Percentiles rank a stretch among this genome's conserved stretches.
phyloP scores from a whole-genome alignment of 208 protist genomes.

The Crithidia thermophila region DNA sequence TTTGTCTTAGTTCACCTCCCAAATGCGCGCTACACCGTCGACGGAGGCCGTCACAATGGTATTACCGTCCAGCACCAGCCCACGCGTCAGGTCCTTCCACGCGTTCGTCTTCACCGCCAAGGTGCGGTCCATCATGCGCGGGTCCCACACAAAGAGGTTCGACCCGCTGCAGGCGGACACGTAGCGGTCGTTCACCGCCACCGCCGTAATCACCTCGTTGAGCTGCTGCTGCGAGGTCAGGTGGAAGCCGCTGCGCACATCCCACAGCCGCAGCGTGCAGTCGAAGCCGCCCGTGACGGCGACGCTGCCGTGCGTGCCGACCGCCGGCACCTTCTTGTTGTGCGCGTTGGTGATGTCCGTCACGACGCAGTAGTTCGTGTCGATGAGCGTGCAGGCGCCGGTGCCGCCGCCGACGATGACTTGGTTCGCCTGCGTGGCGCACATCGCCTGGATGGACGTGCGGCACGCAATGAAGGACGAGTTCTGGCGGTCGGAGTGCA shows the following conservation, averaged over 20 bases:
- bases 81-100: slow-evolving; percentile 87
- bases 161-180: slow-evolving; percentile 80
- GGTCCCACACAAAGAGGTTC: slow-evolving; percentile 82
- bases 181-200: slow-evolving; percentile 70
- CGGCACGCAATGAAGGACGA: slow-evolving; percentile 85
- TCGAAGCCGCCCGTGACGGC: slow-evolving; percentile 87
- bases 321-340: slow-evolving; percentile 85
- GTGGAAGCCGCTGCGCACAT: slow-evolving; percentile 72
- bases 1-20: slow-evolving; percentile 59
- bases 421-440: slow-evolving; percentile 61
- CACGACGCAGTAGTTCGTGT: slow-evolving; percentile 62
- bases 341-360: slow-evolving; percentile 75
- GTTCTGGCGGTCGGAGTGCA: slow-evolving; percentile 87
- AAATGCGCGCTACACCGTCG: slow-evolving; percentile 83
- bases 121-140: slow-evolving; percentile 60
- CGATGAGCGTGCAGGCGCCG: slow-evolving; percentile 78
- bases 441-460: slow-evolving; percentile 89
- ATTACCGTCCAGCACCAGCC: slow-evolving; percentile 80
- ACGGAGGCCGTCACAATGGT: slow-evolving; percentile 84
- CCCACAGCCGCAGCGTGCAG: slow-evolving; percentile 80
- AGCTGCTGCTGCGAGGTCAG: slow-evolving; percentile 60
- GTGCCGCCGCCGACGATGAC: slow-evolving; percentile 86
- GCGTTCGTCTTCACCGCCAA: slow-evolving; percentile 71
- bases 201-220: slow-evolving; percentile 78
- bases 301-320: slow-evolving; percentile 60